Conservation (phyloP, 495 filamentous ascomycete genomes). For the Durotheca rogersii region DNA sequence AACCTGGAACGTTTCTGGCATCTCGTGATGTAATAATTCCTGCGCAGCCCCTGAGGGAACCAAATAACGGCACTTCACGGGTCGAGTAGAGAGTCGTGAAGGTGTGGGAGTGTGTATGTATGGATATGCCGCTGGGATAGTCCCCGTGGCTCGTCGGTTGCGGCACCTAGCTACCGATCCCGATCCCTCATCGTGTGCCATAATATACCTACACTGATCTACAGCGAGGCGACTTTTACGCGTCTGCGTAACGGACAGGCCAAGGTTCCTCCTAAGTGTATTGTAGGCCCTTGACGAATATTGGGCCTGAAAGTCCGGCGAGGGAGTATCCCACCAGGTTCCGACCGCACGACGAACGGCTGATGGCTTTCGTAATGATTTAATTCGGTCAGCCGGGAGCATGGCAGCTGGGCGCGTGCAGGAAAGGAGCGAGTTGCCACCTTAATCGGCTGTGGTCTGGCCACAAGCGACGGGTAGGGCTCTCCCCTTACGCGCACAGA, state of each 20-base stretch:
- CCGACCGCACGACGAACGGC: neutral
- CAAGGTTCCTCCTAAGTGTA: constrained; percentile 5
- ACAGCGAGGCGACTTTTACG: constrained; percentile 3
- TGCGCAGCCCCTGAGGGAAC: too few species aligned
- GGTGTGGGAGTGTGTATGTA: constrained; percentile 8
- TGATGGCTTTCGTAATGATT: constrained; percentile 5
- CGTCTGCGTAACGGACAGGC: neutral
- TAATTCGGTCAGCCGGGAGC: neutral
- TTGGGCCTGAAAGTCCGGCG: constrained; percentile 1
- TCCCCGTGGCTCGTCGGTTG: neutral
- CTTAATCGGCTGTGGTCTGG: constrained; percentile 1
- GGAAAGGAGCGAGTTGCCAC: neutral
- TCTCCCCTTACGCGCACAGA: neutral
- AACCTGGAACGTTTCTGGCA: too few species aligned
- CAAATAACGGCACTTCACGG: too few species aligned
- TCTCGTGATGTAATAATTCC: too few species aligned
- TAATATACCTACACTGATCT: neutral
- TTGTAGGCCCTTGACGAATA: neutral
- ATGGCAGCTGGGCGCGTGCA: constrained; percentile 1
- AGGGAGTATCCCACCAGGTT: constrained; percentile 2
- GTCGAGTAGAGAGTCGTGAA: too few species aligned
- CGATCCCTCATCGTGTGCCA: neutral
- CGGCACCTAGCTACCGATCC: constrained; percentile 1
- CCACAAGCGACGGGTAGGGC: neutral
- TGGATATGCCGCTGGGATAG: constrained; percentile 1